Evolutionary conservation across 345 rosid genomes (phyloP), one percentile per base, ranked within the genome.

Genomic region (Salix suchowensis): DNA sequence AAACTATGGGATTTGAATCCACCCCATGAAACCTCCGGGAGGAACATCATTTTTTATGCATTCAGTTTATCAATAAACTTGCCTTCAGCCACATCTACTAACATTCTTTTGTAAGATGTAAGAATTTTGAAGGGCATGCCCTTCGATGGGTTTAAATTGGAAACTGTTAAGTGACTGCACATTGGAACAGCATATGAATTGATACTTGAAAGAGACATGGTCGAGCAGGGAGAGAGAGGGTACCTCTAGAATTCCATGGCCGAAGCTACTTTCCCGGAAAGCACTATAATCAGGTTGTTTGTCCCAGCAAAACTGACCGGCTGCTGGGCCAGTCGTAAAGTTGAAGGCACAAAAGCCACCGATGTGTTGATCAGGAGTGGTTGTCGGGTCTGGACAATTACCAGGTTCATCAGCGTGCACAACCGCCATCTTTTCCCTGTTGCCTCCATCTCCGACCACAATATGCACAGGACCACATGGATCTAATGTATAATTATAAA

Each of bases 241-340:
- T 84, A 96, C 99, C 99, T 96, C 98, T 74, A 93, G 76, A 77
- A 91, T 89, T 72, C 99, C 99, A 72, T 91, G 97, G 79, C 98
- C 99, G 44, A 93, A 93, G 85, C 99, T 96, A 81, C 92, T 89
- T 74, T 96, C 97, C 73, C 99, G 86, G 74, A 88, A 84, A 66
- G 98, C 99, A 70, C 97, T 93, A 73, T 88, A 96, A 23, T 96
- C 97, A 10, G 98, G 98, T 71, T 96, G 99, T 69, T 70, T 74
- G 54, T 93, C 91, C 99, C 98, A 93, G 74, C 99, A 96, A 77
- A 96, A 96, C 34, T 84, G 84, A 64, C 94, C 97, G 28, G 85
- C 66, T 36, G 89, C 86, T 0, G 88, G 91, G 40, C 91, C 94
- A 50, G 90, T 82, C 50, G 98, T 91, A 72, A 93, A 93, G 81